phyloP scores from a whole-genome alignment of 225 moss, liverwort and hornwort species.

The Neckera pumila region DNA sequence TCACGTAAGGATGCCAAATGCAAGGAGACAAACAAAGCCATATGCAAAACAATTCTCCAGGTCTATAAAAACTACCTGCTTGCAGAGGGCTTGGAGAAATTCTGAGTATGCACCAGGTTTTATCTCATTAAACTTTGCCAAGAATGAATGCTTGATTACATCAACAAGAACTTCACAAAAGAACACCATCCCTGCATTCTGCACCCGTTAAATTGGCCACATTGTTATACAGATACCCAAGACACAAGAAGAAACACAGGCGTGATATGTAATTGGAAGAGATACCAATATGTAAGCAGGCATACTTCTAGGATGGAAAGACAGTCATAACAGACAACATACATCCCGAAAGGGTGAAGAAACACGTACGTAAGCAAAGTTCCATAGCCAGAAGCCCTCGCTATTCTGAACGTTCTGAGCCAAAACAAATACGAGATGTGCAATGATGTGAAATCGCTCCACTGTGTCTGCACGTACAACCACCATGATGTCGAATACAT shows the following conservation, averaged over 20 bases:
- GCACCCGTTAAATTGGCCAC: constrained; percentile 5
- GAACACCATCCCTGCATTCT: constrained; percentile 97
- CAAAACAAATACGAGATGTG: constrained; percentile 87
- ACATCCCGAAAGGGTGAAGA: not conserved
- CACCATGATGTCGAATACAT: not conserved
- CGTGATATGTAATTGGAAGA: not conserved
- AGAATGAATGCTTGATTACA: constrained; percentile 92
- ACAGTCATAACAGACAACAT: not conserved
- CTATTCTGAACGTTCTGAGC: constrained; percentile 87
- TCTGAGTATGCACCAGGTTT: constrained; percentile 95
- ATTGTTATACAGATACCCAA: not conserved
- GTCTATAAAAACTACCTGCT: constrained; percentile 42
- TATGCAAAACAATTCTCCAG: not conserved
- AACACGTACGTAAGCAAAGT: constrained; percentile 64
- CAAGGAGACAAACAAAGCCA: not conserved
- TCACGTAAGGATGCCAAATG: not conserved
- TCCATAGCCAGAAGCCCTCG: constrained; percentile 76
- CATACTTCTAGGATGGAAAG: not conserved
- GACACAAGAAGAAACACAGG: not conserved
- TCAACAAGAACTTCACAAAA: constrained; percentile 89
- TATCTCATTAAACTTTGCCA: constrained; percentile 97
- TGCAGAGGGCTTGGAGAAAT: constrained; percentile 95
- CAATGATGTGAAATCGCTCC: constrained; percentile 96
- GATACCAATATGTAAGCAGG: not conserved
- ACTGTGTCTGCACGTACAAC: constrained; percentile 70